Evolutionary conservation across 495 filamentous ascomycete genomes (phyloP), one percentile per base, ranked within the genome.

Genomic region (Cercophora sp.): DNA sequence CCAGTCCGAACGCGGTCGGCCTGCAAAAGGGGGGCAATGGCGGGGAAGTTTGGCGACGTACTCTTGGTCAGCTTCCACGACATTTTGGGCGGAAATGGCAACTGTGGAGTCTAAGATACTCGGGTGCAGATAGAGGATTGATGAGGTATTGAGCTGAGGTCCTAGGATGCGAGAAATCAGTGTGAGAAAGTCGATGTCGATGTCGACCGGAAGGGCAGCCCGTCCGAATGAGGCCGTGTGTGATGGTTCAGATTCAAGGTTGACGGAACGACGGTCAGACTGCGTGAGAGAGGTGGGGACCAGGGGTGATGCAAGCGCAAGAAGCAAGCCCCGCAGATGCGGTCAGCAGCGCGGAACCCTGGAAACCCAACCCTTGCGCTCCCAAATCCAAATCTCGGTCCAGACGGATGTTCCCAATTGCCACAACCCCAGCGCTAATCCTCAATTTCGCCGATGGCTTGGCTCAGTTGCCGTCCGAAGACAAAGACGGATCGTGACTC

Each of bases 61-160:
- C 59, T 63, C 59, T 63, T 65, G 64, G 88, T 94, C 59, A 96
- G 79, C 72, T 90, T 94, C 90, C 90, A 94, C 72, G 90, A 96
- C 90, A 95, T 96, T 52, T 60, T 65, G 53, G 18, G 25, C 44
- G 37, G 32, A 42, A 29, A 26, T 51, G 34, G 32, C 10, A 27
- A 42, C 27, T 37, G 42, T 19, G 42, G 11, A n/a, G 42, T 22
- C 46, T 32, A 48, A 44, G 36, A 34, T 43, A 20, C 31, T 50
- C 13, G 5, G 18, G 40, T 44, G 50, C 49, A 27, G 47, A 56
- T 43, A 25, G 48, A 45, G 29, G 5, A 37, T 41, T 25, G 41
- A 36, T 29, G 16, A 27, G 42, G 23, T 34, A 46, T 25, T 25
- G 45, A 50, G 45, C 52, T 45, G 37, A 48, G 45, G 56, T 51